phyloP scores from a whole-genome alignment of 176 grass and related monocot species.

The Puya raimondii region DNA sequence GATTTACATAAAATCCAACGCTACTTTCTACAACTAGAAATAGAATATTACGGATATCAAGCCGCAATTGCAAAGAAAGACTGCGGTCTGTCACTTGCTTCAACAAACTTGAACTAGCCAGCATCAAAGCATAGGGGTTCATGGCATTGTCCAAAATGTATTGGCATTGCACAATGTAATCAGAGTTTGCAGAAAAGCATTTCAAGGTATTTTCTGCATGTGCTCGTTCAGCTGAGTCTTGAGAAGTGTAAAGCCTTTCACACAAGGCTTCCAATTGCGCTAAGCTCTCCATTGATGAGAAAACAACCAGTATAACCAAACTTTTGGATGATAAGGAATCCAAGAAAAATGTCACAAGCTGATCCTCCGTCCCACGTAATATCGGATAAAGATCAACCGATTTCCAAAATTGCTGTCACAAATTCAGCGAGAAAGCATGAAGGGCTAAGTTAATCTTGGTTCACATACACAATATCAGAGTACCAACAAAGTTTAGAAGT shows the following conservation, averaged over 20 bases:
- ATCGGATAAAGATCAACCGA: constrained; percentile 67
- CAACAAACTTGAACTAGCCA: constrained; percentile 97
- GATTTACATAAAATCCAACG: constrained; percentile 25
- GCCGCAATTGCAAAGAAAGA: constrained; percentile 74
- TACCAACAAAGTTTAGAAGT: constrained; percentile 53
- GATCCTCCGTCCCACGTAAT: constrained; percentile 35
- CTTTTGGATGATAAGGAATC: constrained; percentile 57
- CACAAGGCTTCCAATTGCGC: constrained; percentile 95
- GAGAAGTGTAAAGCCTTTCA: constrained; percentile 98
- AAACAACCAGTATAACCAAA: constrained; percentile 38
- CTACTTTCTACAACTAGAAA: constrained; percentile 29
- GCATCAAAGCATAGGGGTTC: constrained; percentile 94
- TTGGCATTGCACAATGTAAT: constrained; percentile 97
- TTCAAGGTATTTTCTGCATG: constrained; percentile 94
- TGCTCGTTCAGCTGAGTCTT: constrained; percentile 85
- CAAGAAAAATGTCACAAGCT: constrained; percentile 36
- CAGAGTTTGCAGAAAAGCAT: constrained; percentile 98
- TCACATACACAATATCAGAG: constrained; percentile 44
- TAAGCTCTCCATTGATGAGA: constrained; percentile 92
- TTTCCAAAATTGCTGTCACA: constrained; percentile 60
- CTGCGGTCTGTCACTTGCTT: constrained; percentile 92
- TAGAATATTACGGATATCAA: constrained; percentile 97
- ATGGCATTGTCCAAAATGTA: constrained; percentile 99
- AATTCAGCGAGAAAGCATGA: constrained; percentile 16
- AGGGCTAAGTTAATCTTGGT: constrained; percentile 38